Percentiles rank a stretch among this genome's conserved stretches.
Conservation (phyloP, 441 rosid genomes). For the Syzygium syzygioides region DNA sequence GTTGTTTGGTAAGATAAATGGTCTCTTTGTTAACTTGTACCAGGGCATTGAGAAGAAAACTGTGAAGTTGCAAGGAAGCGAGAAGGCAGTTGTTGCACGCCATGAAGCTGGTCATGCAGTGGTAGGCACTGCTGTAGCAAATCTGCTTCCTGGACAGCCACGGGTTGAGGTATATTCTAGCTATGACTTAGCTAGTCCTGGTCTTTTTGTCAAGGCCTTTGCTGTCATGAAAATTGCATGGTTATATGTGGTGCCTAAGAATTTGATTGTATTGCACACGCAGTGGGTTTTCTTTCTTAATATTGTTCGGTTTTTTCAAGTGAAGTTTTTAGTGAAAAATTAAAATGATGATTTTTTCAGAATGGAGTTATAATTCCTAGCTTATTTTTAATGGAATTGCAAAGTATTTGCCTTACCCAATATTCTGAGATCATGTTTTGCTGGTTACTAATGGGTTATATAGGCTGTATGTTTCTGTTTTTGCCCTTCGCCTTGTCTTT, state of each 20-base stretch:
- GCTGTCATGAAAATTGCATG: neutral
- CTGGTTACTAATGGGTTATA: neutral
- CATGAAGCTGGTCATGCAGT: constrained; percentile 99
- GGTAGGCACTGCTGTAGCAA: constrained; percentile 96
- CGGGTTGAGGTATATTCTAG: constrained; percentile 72
- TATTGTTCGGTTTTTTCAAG: neutral
- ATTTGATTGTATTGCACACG: neutral
- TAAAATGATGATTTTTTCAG: neutral
- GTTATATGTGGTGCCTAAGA: neutral
- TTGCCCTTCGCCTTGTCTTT: neutral
- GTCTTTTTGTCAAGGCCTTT: neutral
- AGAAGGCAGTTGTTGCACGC: constrained; percentile 95
- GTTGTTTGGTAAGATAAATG: neutral
- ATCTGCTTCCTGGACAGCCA: constrained; percentile 84
- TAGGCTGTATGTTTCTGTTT: neutral
- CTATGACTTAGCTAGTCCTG: neutral
- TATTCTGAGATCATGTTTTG: neutral
- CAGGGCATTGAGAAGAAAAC: constrained; percentile 99
- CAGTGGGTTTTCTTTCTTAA: neutral
- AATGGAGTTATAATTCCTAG: neutral
- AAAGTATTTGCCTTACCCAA: neutral
- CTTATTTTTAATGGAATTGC: neutral
- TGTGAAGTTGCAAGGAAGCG: constrained; percentile 76
- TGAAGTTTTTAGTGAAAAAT: neutral
- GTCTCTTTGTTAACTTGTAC: neutral